Conservation (phyloP, 805 yeast species). For the Lachancea cidri region DNA sequence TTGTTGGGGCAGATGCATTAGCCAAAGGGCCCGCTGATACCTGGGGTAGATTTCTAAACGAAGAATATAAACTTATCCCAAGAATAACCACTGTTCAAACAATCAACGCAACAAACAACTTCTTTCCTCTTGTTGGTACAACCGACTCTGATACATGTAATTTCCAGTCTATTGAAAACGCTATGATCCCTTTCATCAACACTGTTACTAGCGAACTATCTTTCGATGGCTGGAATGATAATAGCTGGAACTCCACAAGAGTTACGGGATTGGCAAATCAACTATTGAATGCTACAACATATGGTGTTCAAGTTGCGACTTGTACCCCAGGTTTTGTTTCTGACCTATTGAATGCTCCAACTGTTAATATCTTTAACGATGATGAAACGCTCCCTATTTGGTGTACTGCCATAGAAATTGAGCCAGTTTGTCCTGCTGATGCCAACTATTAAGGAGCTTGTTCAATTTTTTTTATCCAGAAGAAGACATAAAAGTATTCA, state of each 20-base stretch:
- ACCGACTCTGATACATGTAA: conserved; percentile 14
- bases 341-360: conserved; percentile 12
- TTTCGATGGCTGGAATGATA: conserved; percentile 11
- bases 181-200: conserved; percentile 12
- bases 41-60: conserved; percentile 13
- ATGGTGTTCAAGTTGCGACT: conserved; percentile 15
- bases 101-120: conserved; percentile 13
- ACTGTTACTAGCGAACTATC: conserved; percentile 14
- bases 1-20: conserved; percentile 15
- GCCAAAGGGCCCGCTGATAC: conserved; percentile 10
- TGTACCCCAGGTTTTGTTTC: conserved; percentile 13
- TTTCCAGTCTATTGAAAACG: conserved; percentile 11
- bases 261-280: conserved; percentile 12
- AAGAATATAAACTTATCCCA: conserved; percentile 12
- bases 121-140: conserved; percentile 11
- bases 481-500: no score
- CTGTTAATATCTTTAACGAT: conserved; percentile 12
- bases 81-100: conserved; percentile 13
- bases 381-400: conserved; percentile 12
- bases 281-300: conserved; percentile 12
- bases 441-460: no score
- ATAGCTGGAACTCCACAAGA: conserved; percentile 8
- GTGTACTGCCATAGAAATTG: conserved; percentile 12
- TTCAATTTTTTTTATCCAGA: no score
- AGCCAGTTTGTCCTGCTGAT: conserved; percentile 9